Percentiles rank a stretch among this genome's conserved stretches.
Evolutionary conservation across 139 green algal genomes (phyloP).

Genomic region (Pseudopediastrum boryanum): DNA sequence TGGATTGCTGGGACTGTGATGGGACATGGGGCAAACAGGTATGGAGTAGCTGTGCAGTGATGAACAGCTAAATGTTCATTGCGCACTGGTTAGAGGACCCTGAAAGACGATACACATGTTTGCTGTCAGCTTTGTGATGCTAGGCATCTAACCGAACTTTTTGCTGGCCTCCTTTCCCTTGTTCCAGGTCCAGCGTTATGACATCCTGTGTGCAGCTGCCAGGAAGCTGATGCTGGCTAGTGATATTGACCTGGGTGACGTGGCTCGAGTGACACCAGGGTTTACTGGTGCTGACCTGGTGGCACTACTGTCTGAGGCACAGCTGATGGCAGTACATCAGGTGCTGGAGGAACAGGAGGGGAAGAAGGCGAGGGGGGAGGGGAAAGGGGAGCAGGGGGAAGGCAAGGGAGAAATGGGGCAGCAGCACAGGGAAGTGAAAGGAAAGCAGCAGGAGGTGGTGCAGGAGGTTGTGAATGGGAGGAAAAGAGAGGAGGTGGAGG

Average conservation of each 20-base stretch:
- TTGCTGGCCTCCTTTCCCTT: background rate
- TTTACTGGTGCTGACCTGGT: constrained; percentile 81
- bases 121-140: no score
- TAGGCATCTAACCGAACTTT: no score
- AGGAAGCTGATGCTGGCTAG: constrained; percentile 52
- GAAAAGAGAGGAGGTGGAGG: no score
- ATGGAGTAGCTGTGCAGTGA: no score
- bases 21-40: no score
- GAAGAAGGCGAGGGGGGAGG: background rate
- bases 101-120: no score
- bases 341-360: constrained; percentile 49
- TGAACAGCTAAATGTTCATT: no score
- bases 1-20: no score
- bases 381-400: background rate
- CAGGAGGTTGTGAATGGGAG: no score
- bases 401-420: background rate
- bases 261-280: constrained; percentile 51
- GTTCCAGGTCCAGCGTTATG: constrained; percentile 38
- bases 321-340: constrained; percentile 82
- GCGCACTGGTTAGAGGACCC: no score
- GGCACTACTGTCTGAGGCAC: constrained; percentile 80
- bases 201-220: constrained; percentile 56
- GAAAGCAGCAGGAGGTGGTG: background rate
- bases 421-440: background rate
- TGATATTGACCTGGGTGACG: constrained; percentile 49